Percentiles rank a stretch among this genome's conserved stretches.
Evolutionary conservation across 2,329 filamentous ascomycete genomes (phyloP).

Genomic region (Verticillium dahliae): DNA sequence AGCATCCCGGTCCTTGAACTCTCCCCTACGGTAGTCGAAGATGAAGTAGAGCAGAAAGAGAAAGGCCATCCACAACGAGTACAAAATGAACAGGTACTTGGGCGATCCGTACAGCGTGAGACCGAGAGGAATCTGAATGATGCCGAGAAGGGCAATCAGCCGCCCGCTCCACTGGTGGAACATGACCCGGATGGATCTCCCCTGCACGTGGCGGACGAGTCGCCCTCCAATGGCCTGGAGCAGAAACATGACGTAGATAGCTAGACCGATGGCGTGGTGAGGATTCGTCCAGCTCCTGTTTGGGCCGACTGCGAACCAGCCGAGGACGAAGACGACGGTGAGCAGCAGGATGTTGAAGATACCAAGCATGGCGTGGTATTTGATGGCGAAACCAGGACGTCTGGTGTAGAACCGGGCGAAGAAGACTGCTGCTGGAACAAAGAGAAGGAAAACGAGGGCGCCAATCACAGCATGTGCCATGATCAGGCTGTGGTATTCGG

Average conservation of each 20-base stretch:
- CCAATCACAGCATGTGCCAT: conserved; percentile 66
- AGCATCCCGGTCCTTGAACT: conserved; percentile 43
- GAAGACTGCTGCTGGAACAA: conserved; percentile 70
- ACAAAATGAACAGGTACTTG: conserved; percentile 77
- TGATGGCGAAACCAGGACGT: conserved; percentile 54
- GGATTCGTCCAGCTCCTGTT: conserved; percentile 69
- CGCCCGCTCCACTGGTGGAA: conserved; percentile 87
- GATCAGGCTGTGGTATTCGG: conserved; percentile 66
- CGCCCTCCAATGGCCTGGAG: conserved; percentile 66
- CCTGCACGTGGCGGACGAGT: conserved; percentile 48
- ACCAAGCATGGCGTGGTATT: conserved; percentile 69
- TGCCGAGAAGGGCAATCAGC: conserved; percentile 69
- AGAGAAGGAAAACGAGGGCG: conserved; percentile 65
- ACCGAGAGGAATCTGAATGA: conserved; percentile 82
- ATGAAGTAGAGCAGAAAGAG: conserved; percentile 74
- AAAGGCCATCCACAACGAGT: conserved; percentile 68
- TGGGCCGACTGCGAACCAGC: conserved; percentile 72
- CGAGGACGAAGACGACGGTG: conserved; percentile 67
- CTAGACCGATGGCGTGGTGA: conserved; percentile 77
- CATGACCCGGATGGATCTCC: conserved; percentile 47
- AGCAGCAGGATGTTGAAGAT: conserved; percentile 61
- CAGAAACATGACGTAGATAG: conserved; percentile 67
- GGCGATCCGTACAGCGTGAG: conserved; percentile 91
- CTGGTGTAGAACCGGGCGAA: conserved; percentile 64
- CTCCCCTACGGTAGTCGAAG: conserved; percentile 62